phyloP scores from a whole-genome alignment of 768 basidiomycete species.

The Mycena capillaripes region DNA sequence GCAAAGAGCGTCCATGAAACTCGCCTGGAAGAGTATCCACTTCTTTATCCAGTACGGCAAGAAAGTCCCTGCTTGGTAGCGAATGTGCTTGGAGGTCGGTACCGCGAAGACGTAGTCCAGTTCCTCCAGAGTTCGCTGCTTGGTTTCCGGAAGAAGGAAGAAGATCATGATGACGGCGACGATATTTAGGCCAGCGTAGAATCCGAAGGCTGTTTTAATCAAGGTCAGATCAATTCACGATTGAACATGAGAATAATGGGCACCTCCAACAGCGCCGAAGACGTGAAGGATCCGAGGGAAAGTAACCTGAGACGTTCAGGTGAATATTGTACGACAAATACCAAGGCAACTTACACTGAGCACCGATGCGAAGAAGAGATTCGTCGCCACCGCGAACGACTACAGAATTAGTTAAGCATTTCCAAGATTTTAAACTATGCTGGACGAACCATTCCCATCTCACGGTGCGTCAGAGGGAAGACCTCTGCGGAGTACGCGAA shows the following conservation, averaged over 20 bases:
- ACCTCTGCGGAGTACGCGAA: constrained; percentile 94
- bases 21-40: too few species aligned
- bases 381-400: constrained; percentile 69
- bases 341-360: too few species aligned
- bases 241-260: constrained; percentile 18
- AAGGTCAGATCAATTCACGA: constrained; percentile 23
- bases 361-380: constrained; percentile 67
- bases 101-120: constrained; percentile 12
- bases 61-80: too few species aligned
- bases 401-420: constrained; percentile 41
- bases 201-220: constrained; percentile 63
- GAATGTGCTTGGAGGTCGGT: neutral
- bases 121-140: constrained; percentile 64
- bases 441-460: constrained; percentile 65
- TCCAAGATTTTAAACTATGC: neutral
- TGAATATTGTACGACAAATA: too few species aligned
- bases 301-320: too few species aligned
- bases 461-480: constrained; percentile 87
- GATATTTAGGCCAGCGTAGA: constrained; percentile 68
- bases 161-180: constrained; percentile 69
- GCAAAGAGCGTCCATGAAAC: too few species aligned
- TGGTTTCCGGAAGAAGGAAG: constrained; percentile 68
- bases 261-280: constrained; percentile 53
- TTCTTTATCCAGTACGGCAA: too few species aligned
- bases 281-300: constrained; percentile 71